Conservation (phyloP, 2,329 filamentous ascomycete genomes). For the Cadophora sp. region DNA sequence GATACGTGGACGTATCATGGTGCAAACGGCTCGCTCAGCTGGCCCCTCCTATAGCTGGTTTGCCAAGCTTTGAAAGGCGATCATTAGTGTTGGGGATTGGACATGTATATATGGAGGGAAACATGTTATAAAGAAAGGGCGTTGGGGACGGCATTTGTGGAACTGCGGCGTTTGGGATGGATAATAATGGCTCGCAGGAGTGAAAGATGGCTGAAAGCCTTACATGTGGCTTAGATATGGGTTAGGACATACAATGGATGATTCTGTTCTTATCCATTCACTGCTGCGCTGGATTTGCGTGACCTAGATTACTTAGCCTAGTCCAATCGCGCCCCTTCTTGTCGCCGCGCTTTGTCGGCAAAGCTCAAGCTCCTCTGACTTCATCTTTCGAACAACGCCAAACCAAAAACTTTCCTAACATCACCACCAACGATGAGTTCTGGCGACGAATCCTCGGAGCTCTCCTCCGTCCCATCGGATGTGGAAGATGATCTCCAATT, state of each 20-base stretch:
- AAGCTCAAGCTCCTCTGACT: conserved; percentile 35
- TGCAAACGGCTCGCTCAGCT: background rate
- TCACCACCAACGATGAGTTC: conserved; percentile 44
- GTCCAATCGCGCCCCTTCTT: conserved; percentile 19
- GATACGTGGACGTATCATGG: background rate
- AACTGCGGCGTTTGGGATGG: background rate
- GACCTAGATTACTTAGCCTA: conserved; percentile 21
- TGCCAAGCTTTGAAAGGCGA: background rate
- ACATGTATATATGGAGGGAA: background rate
- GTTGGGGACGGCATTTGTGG: background rate
- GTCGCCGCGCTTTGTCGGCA: conserved; percentile 36
- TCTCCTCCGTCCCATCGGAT: conserved; percentile 65
- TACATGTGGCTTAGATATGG: background rate
- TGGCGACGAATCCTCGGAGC: conserved; percentile 68
- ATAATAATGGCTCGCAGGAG: background rate
- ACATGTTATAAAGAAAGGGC: background rate
- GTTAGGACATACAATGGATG: background rate
- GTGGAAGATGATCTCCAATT: conserved; percentile 59
- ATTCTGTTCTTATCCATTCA: background rate
- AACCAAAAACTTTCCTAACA: conserved; percentile 23
- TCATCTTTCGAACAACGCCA: conserved; percentile 25
- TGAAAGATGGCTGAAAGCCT: background rate
- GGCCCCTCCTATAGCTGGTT: background rate
- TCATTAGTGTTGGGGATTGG: background rate
- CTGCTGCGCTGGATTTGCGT: conserved; percentile 11